Base-by-base conservation (phyloP, 148 eudicot genomes). In the Drosera capensis region DNA sequence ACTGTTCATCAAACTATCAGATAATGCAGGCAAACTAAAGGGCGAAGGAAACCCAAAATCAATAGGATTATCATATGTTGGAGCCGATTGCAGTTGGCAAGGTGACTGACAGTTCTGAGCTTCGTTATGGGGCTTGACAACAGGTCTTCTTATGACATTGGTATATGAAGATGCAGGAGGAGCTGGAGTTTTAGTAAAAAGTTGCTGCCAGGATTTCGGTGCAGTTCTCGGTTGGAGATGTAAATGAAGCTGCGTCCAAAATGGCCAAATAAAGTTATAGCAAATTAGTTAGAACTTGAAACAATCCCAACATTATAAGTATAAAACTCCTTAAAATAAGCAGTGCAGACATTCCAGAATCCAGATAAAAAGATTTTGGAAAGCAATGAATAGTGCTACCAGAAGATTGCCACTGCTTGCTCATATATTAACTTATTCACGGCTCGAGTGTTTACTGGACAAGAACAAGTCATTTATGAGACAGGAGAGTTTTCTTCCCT, bases 201-300 rank as follows among this genome's bases (percentile, higher is more conserved):
- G 55, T 34, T 88, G 97, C 23, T 80, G 95, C 99, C 99, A 90
- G 34, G 99, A 75, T 58, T 73, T 84, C 48, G 94, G 82, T 26
- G 75, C 67, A 34, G 74, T 42, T 59, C 56, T 44, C 43, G 46
- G 79, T 54, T 75, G 95, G 35, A 75, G 61, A 53, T 84, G 95
- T 63, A 64, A 44, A 44, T 48, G 51, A 48, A 71, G 88, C 93
- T 90, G 95, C 57, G 59, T 54, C 18, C 49, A 62, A 38, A 28
- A 39, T 14, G 8, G 35, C 3, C 43, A 24, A 6, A 29, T 8
- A 9, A 5, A 11, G 5, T 34, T 11, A 5, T 11, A 34, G 3
- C 38, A 5, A 34, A 34, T 11, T 11, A 34, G 38, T 34, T 2
- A 34, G n/a, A 9, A n/a, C n/a, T n/a, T n/a, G n/a, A n/a, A n/a